Evolutionary conservation across 345 rosid species (phyloP).

Genomic region (Euphorbia peplus): DNA sequence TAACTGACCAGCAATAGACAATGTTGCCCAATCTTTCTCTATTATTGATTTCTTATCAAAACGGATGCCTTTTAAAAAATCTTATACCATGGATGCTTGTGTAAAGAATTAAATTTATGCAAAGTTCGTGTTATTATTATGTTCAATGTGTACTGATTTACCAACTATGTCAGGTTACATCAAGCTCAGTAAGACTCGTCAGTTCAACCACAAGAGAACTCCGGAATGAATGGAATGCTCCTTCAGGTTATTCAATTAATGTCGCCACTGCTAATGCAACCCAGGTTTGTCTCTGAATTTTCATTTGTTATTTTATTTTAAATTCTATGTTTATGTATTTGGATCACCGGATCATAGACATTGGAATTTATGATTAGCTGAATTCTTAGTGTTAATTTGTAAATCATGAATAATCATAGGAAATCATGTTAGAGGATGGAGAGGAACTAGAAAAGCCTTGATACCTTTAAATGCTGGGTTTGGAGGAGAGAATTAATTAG

Average conservation of each 20-base stretch:
- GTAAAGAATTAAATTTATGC: background rate
- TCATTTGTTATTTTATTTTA: background rate
- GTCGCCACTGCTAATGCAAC: constrained; percentile 93
- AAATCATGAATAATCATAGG: background rate
- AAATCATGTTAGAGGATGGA: background rate
- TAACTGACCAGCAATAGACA: background rate
- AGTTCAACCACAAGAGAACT: constrained; percentile 70
- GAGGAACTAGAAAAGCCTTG: background rate
- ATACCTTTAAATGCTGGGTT: too few relatives aligned
- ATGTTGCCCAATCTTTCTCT: background rate
- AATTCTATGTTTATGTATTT: background rate
- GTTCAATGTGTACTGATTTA: constrained; percentile 15
- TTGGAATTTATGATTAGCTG: background rate
- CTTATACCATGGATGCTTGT: too few relatives aligned
- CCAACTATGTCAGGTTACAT: constrained; percentile 58
- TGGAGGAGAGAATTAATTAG: background rate
- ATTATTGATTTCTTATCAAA: background rate
- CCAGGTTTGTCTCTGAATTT: constrained; percentile 55
- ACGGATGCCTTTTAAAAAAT: background rate
- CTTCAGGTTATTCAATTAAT: constrained; percentile 70
- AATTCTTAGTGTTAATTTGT: background rate
- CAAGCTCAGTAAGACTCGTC: constrained; percentile 80
- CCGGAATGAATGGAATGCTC: constrained; percentile 74
- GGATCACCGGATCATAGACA: too few relatives aligned
- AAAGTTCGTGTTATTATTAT: background rate